Evolutionary conservation across 768 basidiomycete genomes (phyloP).

Genomic region (Phlebiopsis gigantea): DNA sequence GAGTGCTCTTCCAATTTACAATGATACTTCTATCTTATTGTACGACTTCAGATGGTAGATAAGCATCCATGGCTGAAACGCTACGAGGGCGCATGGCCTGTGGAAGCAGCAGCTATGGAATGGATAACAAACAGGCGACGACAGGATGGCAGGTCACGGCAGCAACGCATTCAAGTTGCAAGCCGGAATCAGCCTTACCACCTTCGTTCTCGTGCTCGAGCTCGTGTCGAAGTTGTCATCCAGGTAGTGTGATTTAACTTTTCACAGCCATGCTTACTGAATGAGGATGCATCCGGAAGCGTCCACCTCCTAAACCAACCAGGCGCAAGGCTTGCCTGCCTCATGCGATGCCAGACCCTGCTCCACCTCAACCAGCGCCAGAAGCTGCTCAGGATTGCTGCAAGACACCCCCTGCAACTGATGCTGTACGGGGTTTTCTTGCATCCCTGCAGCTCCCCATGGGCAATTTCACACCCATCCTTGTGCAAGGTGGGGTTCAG

Average conservation of each 20-base stretch:
- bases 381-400: neutral
- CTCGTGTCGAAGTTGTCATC: neutral
- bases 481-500: neutral
- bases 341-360: neutral
- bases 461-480: neutral
- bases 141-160: neutral
- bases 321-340: too few relatives aligned
- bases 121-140: neutral
- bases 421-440: constrained; percentile 3
- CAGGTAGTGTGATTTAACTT: neutral
- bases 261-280: neutral
- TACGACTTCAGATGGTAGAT: neutral
- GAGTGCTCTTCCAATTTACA: neutral
- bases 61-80: neutral
- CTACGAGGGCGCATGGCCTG: constrained; percentile 6
- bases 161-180: neutral
- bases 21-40: neutral
- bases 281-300: neutral
- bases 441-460: neutral
- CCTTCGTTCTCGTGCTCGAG: neutral
- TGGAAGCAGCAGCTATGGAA: neutral
- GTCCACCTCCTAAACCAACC: too few relatives aligned
- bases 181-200: neutral
- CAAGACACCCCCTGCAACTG: too few relatives aligned
- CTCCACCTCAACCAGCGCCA: neutral